phyloP scores from a whole-genome alignment of 164 flowering plant species.

The grape (Vitis vinifera) region DNA sequence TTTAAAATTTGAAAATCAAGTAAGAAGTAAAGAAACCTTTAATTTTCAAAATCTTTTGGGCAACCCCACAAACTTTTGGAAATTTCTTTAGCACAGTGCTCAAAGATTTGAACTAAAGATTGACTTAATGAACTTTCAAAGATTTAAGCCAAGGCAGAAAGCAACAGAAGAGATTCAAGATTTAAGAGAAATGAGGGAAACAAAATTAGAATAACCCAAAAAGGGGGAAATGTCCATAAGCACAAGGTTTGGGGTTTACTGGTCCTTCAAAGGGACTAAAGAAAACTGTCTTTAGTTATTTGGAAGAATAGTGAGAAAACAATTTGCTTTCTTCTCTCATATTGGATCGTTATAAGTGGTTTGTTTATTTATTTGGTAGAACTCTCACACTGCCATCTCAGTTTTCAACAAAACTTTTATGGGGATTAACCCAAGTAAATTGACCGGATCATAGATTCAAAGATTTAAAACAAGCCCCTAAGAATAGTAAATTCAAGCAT shows the following conservation, averaged over 20 bases:
- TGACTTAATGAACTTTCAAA: background rate
- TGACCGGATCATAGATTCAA: conserved; percentile 7
- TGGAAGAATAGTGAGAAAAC: no score
- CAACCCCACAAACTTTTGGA: background rate
- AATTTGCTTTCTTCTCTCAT: background rate
- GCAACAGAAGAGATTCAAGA: no score
- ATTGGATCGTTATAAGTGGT: background rate
- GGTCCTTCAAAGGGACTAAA: no score
- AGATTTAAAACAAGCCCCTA: background rate
- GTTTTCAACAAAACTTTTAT: conserved; percentile 7
- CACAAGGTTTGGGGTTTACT: no score
- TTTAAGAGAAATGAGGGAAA: no score
- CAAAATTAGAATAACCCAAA: no score
- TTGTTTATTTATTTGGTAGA: background rate
- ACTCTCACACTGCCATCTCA: background rate
- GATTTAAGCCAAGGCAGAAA: background rate
- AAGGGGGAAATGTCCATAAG: no score
- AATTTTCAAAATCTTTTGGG: background rate
- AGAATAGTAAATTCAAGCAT: conserved; percentile 1
- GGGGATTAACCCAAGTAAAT: conserved; percentile 4
- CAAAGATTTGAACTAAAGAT: background rate
- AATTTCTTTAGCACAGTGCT: background rate
- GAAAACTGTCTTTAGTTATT: no score
- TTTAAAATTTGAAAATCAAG: background rate
- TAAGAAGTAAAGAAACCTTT: background rate